These are phyloP conservation scores for Daldinia loculata DNA, from an alignment of 495 filamentous ascomycete genomes.

Conservation along the genomic window DNA sequence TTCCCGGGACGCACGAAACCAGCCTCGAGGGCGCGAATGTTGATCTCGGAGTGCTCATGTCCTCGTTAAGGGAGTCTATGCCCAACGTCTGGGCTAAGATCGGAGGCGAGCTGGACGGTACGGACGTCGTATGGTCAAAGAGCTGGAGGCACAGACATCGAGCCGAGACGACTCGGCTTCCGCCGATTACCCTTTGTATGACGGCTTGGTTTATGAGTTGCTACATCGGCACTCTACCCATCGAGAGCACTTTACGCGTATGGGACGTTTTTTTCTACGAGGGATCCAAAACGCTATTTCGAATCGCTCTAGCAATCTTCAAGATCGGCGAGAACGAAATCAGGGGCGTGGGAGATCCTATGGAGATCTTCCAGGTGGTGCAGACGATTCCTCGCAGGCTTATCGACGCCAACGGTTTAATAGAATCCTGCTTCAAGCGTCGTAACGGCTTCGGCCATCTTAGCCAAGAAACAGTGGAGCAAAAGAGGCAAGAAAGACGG, in stretches of 20 bases:
- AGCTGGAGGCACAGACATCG: constrained; percentile 40
- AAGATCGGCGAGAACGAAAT: constrained; percentile 89
- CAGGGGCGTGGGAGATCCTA: constrained; percentile 79
- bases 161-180: constrained; percentile 65
- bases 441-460: constrained; percentile 86
- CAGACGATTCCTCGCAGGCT: constrained; percentile 86
- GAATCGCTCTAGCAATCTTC: constrained; percentile 90
- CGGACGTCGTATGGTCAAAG: constrained; percentile 56
- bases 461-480: constrained; percentile 72
- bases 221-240: constrained; percentile 90
- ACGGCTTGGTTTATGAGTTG: constrained; percentile 99
- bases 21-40: constrained; percentile 93
- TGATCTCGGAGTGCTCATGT: constrained; percentile 94
- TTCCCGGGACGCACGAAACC: constrained; percentile 92
- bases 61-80: constrained; percentile 79
- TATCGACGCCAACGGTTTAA: constrained; percentile 79
- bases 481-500: constrained; percentile 66
- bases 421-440: constrained; percentile 81
- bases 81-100: constrained; percentile 90
- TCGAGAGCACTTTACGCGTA: constrained; percentile 88
- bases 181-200: constrained; percentile 89
- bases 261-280: constrained; percentile 98
- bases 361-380: constrained; percentile 96
- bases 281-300: constrained; percentile 93
- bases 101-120: constrained; percentile 73